phyloP scores from a whole-genome alignment of 495 filamentous ascomycete genomes.

The Penicillium daleae region DNA sequence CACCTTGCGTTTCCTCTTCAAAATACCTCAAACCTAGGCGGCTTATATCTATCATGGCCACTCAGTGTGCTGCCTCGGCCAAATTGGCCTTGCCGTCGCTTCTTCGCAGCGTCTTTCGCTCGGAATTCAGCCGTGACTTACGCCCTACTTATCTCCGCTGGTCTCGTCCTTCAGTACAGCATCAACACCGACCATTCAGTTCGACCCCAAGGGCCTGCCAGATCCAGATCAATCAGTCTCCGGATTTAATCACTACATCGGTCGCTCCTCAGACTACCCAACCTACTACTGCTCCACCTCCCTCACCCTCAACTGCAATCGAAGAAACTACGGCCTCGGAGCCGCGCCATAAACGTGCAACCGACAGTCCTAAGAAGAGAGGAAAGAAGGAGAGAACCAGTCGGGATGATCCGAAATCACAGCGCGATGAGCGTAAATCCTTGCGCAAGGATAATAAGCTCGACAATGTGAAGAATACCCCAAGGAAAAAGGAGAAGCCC shows the following conservation, averaged over 20 bases:
- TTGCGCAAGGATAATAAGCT: slow-evolving; percentile 13
- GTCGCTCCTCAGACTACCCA: background rate
- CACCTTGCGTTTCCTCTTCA: background rate
- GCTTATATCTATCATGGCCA: slow-evolving; percentile 19
- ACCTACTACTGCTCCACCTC: background rate
- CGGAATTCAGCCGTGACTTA: slow-evolving; percentile 27
- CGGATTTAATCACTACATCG: background rate
- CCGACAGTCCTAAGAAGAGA: background rate
- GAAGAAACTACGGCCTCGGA: background rate
- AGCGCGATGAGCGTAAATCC: slow-evolving; percentile 1
- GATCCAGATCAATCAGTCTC: slow-evolving; percentile 1
- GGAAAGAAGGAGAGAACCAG: background rate
- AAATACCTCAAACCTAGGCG: background rate
- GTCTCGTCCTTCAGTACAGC: slow-evolving; percentile 7
- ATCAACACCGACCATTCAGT: slow-evolving; percentile 21
- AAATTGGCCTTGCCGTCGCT: slow-evolving; percentile 29
- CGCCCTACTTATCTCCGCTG: slow-evolving; percentile 2
- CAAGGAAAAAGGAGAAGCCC: slow-evolving; percentile 35
- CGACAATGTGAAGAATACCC: slow-evolving; percentile 10
- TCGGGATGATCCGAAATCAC: background rate
- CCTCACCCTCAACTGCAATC: slow-evolving; percentile 1
- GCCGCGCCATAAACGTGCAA: background rate
- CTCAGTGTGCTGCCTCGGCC: slow-evolving; percentile 29
- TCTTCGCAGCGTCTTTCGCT: slow-evolving; percentile 30
- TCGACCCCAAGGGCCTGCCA: slow-evolving; percentile 10